Base-by-base conservation (phyloP, 306 rosid genomes). In the Purshia tridentata region DNA sequence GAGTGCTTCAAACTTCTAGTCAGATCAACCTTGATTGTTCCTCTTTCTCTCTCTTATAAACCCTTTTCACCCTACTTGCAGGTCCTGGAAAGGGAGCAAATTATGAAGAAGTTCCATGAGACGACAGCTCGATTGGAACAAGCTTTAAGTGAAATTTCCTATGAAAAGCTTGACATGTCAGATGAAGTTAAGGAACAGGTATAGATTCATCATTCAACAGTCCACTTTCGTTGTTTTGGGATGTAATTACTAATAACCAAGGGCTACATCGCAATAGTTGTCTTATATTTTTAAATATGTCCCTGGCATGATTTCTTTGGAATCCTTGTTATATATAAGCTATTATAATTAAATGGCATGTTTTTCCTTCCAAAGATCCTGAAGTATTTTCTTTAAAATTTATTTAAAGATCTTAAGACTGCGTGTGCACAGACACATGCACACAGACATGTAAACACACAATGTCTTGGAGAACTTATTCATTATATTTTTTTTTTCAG, bases 101-200 rank as follows among this genome's bases (percentile, higher is more conserved):
- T 92, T 74, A 83, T 85, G 93, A 83, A 79, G 35, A 86, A 86
- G 74, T 91, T 91, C 85, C 78, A 83, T 1, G 90, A 85, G 73
- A 92, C 82, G 82, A 87, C 98, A 62, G 77, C 84, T 72, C 91
- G 9, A 53, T 79, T 94, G 80, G 99, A 94, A 62, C 88, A 84
- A 75, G 85, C 90, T 23, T 85, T 94, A 88, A 86, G 76, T 78
- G 85, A 73, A 46, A 88, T 91, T 79, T 78, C 99, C 73, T 87
- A 77, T 23, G 96, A 88, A 66, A 82, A 84, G 54, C 89, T 95
- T 72, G 99, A 91, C 75, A 88, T 92, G 66, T 95, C 99, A 8
- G 99, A 95, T 83, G 99, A 95, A 90, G 97, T 95, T 77, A 91
- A 88, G 73, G 99, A 95, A 82, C 99, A 95, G 93, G 99, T 95